Conservation (phyloP, 2,329 filamentous ascomycete species). For the Seiridium unicorne region DNA sequence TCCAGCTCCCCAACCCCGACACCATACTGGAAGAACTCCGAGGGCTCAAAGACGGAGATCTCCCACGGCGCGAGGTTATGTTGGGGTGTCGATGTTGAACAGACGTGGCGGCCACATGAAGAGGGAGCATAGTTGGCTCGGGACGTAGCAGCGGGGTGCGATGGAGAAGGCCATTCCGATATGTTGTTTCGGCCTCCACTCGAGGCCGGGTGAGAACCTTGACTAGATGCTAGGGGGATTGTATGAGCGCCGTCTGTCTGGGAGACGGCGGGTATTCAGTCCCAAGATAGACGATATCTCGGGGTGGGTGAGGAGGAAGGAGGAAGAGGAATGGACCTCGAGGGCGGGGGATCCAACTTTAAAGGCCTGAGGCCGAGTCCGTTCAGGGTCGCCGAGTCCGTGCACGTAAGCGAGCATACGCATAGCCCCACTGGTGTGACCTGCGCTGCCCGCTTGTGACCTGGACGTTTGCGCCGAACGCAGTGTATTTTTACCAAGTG, state of each 20-base stretch:
- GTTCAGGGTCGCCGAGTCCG: not conserved
- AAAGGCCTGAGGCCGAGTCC: not conserved
- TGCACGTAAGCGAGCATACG: not conserved
- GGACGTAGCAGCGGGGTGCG: conserved; percentile 13
- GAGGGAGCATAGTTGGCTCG: conserved; percentile 14
- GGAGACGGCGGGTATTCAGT: conserved; percentile 18
- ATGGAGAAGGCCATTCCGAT: conserved; percentile 21
- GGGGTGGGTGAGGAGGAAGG: conserved; percentile 7
- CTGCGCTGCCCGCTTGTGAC: not conserved
- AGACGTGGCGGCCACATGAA: conserved; percentile 19
- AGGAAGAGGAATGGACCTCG: not conserved
- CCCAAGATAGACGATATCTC: conserved; percentile 6
- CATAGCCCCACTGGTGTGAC: conserved; percentile 3
- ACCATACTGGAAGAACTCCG: conserved; percentile 12
- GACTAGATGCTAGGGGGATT: conserved; percentile 20
- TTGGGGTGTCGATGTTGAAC: conserved; percentile 15
- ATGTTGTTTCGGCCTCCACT: conserved; percentile 26
- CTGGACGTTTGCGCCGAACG: not conserved
- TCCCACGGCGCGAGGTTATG: conserved; percentile 16
- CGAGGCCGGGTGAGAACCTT: conserved; percentile 27
- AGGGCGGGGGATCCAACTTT: not conserved
- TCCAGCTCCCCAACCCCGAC: conserved; percentile 4
- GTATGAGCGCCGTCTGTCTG: conserved; percentile 22
- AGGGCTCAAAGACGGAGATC: conserved; percentile 14
- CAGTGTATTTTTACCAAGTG: not conserved